Conservation (phyloP, 768 basidiomycete species). For the Mycena indigotica region DNA sequence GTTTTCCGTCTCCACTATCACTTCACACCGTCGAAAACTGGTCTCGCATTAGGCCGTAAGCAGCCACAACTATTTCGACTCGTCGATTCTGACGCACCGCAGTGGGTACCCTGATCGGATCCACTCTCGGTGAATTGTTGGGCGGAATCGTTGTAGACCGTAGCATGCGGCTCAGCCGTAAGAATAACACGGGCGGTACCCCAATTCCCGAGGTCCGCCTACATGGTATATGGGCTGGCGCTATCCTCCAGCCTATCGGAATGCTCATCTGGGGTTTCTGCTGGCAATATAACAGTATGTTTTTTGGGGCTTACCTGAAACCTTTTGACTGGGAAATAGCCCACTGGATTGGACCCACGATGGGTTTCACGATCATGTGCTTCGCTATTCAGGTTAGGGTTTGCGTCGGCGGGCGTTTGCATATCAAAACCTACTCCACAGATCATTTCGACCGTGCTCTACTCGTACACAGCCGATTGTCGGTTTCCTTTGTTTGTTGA, state of each 20-base stretch:
- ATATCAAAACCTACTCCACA: too few species aligned
- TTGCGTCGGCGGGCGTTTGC: too few species aligned
- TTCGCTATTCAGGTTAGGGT: constrained; percentile 22
- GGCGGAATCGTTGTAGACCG: constrained; percentile 23
- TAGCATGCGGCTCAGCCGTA: constrained; percentile 19
- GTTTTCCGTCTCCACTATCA: constrained; percentile 15
- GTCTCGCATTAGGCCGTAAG: constrained; percentile 19
- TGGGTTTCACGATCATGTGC: constrained; percentile 20
- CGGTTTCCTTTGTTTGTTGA: not conserved
- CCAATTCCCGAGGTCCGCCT: constrained; percentile 20
- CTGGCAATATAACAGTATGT: constrained; percentile 21
- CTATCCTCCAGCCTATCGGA: constrained; percentile 21
- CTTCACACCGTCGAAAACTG: constrained; percentile 21
- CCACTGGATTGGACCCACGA: constrained; percentile 19
- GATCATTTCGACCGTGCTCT: constrained; percentile 20
- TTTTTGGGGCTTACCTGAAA: not conserved
- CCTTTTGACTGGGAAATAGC: too few species aligned
- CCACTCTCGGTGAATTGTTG: constrained; percentile 19
- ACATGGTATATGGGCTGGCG: constrained; percentile 20
- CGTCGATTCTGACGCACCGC: too few species aligned
- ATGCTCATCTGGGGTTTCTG: constrained; percentile 23
- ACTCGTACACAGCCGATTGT: constrained; percentile 19
- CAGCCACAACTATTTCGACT: too few species aligned
- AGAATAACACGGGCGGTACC: constrained; percentile 2
- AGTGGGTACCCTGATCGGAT: constrained; percentile 20